Percentiles rank a stretch among this genome's conserved stretches.
Evolutionary conservation across 75 land plant species (phyloP).

Genomic region (Picea glauca): DNA sequence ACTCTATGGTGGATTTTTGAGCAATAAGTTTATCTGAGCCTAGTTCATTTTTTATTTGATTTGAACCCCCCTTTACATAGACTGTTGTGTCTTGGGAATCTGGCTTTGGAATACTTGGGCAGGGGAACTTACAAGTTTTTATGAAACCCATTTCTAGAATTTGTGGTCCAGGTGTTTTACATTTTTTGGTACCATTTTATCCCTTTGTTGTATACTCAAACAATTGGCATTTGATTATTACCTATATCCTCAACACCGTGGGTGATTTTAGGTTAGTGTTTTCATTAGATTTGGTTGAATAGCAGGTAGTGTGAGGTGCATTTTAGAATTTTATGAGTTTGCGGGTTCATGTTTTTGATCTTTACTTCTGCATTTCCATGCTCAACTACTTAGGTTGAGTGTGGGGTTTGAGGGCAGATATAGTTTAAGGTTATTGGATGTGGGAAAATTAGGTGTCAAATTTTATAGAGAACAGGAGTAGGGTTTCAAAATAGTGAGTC

Average conservation of each 20-base stretch:
- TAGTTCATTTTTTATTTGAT: not conserved
- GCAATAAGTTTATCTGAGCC: not conserved
- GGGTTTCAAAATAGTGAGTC: not conserved
- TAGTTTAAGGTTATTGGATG: not conserved
- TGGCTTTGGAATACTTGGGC: not conserved
- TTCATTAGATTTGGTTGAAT: not conserved
- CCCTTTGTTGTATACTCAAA: not conserved
- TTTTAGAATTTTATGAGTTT: not conserved
- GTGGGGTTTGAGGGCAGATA: not conserved
- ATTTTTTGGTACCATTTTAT: not conserved
- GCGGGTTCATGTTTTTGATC: not conserved
- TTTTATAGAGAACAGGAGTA: not conserved
- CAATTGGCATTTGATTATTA: not conserved
- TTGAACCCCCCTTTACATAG: not conserved
- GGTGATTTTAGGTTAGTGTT: not conserved
- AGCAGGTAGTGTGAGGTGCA: not conserved
- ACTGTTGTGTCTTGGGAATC: not conserved
- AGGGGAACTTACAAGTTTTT: not conserved
- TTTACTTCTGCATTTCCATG: not conserved
- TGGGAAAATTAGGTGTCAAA: not conserved
- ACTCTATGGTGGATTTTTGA: slow-evolving; percentile 8
- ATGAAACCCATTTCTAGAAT: not conserved
- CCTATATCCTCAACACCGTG: not conserved
- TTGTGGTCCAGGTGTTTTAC: not conserved
- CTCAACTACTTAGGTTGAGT: not conserved